These are phyloP conservation scores for Sporothrix luriei DNA, from an alignment of 2,329 filamentous ascomycete genomes.

Conservation along the genomic window DNA sequence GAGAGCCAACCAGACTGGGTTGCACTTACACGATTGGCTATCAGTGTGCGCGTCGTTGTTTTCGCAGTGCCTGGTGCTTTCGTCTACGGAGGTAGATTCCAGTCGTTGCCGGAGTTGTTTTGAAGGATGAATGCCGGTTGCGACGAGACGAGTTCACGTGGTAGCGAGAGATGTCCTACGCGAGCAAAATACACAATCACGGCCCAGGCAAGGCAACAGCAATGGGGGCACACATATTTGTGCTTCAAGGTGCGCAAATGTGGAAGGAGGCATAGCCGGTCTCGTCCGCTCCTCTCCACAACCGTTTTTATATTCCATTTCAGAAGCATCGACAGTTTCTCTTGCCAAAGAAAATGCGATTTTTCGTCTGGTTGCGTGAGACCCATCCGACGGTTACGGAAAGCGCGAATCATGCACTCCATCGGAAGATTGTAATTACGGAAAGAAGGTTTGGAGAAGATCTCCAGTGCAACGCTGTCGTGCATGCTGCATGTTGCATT, in stretches of 20 bases:
- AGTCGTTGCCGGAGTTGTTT: background rate
- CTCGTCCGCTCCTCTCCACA: background rate
- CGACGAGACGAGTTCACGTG: background rate
- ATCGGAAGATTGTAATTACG: background rate
- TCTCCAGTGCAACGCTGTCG: conserved; percentile 29
- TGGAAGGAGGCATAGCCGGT: background rate
- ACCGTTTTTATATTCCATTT: background rate
- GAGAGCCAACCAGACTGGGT: background rate
- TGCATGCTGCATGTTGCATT: conserved; percentile 24
- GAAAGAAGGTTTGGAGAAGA: conserved; percentile 10
- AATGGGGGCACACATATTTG: background rate
- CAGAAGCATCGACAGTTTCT: background rate
- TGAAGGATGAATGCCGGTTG: background rate
- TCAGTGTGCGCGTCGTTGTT: background rate
- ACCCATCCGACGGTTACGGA: background rate
- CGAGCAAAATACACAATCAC: background rate
- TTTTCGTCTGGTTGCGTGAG: background rate
- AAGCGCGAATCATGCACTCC: conserved; percentile 17
- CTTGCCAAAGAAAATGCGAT: background rate
- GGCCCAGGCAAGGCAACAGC: background rate
- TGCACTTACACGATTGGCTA: background rate
- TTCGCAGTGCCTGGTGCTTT: background rate
- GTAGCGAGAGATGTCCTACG: background rate
- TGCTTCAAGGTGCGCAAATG: background rate
- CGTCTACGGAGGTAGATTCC: background rate